Evolutionary conservation across 2,329 filamentous ascomycete species (phyloP).

Genomic region (Tolypocladium tropicale): DNA sequence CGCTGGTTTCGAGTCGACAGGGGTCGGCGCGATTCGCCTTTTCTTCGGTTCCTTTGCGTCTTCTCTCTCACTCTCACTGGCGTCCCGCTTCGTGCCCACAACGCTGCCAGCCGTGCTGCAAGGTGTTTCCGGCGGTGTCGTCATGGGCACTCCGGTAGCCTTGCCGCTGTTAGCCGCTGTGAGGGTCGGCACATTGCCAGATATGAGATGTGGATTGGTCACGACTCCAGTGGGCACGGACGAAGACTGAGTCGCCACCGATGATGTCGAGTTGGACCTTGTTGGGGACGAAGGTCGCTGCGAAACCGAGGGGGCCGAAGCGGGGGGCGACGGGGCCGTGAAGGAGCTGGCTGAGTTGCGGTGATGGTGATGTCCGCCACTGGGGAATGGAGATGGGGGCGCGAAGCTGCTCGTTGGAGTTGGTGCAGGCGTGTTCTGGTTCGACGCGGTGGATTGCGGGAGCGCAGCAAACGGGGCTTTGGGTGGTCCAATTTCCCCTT

Average conservation of each 20-base stretch:
- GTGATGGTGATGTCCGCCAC: conserved; percentile 39
- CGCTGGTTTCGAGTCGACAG: conserved; percentile 27
- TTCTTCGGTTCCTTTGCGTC: conserved; percentile 51
- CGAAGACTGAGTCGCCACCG: conserved; percentile 57
- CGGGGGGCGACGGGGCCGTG: conserved; percentile 44
- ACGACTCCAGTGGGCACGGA: conserved; percentile 41
- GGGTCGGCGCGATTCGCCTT: conserved; percentile 59
- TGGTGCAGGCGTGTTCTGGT: conserved; percentile 58
- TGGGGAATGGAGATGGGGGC: conserved; percentile 47
- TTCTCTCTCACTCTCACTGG: conserved; percentile 43
- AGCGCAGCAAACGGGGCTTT: conserved; percentile 31
- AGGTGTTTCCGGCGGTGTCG: conserved; percentile 86
- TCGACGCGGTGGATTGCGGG: conserved; percentile 35
- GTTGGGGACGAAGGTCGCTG: conserved; percentile 68
- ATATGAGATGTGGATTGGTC: conserved; percentile 69
- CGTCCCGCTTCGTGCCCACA: conserved; percentile 45
- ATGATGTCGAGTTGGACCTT: conserved; percentile 78
- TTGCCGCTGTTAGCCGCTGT: conserved; percentile 62
- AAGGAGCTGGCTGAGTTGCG: conserved; percentile 49
- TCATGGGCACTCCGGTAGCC: conserved; percentile 58
- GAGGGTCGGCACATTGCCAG: conserved; percentile 67
- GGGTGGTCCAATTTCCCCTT: conserved; percentile 49
- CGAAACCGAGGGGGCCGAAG: conserved; percentile 45
- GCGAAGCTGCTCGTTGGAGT: conserved; percentile 58
- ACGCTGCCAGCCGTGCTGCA: conserved; percentile 24